These are phyloP conservation scores for Ceratocystis diversiconidia DNA, from an alignment of 2,329 filamentous ascomycete species.

Conservation along the genomic window DNA sequence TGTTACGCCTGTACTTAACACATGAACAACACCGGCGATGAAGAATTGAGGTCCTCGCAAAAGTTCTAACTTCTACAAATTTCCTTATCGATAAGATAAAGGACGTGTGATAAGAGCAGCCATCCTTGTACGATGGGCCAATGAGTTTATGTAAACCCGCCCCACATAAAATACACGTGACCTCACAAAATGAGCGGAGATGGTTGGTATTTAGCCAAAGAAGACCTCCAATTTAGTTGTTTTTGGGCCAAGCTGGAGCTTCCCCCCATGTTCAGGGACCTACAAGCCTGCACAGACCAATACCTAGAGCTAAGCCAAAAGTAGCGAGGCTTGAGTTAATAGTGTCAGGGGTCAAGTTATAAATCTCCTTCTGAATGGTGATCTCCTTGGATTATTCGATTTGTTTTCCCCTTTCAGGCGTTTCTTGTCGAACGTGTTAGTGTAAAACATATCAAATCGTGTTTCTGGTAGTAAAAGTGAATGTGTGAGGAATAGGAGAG, in stretches of 20 bases:
- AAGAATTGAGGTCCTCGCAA: neutral
- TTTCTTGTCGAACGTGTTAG: neutral
- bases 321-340: neutral
- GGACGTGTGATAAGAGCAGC: neutral
- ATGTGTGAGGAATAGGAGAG: neutral
- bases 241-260: neutral
- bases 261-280: neutral
- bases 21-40: neutral
- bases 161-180: neutral
- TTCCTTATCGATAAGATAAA: slow-evolving; percentile 18
- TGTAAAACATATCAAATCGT: no score
- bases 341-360: neutral
- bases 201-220: neutral
- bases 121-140: neutral
- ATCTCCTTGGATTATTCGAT: neutral
- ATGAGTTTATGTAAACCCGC: neutral
- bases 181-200: no score
- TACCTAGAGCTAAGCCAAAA: neutral
- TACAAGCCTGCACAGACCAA: slow-evolving; percentile 2
- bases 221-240: neutral
- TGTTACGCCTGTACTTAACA: neutral
- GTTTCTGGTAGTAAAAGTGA: no score
- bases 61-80: slow-evolving; percentile 10
- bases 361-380: neutral
- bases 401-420: neutral